Percentiles rank a stretch among this genome's conserved stretches.
Conservation (phyloP, 2,329 filamentous ascomycete species). For the Venturia asperata region DNA sequence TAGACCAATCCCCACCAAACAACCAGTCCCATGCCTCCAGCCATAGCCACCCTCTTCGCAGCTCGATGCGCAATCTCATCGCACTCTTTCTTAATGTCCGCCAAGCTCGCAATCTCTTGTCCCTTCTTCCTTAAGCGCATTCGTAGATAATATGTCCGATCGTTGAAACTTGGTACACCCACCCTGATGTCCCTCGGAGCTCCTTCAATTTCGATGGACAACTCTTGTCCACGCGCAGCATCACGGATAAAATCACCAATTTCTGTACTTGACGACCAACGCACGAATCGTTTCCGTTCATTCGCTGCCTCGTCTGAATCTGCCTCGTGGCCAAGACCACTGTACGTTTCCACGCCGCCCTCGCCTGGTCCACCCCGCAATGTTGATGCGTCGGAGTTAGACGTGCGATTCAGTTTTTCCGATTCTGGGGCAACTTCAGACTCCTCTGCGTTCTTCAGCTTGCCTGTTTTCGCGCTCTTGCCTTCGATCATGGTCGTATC, state of each 20-base stretch:
- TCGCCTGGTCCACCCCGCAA: conserved; percentile 45
- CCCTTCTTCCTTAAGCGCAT: conserved; percentile 67
- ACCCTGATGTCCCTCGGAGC: conserved; percentile 61
- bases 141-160: conserved; percentile 83
- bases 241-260: conserved; percentile 92
- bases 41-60: conserved; percentile 71
- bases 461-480: conserved; percentile 26
- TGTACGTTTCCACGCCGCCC: conserved; percentile 62
- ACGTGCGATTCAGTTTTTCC: conserved; percentile 33
- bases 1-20: conserved; percentile 82
- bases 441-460: conserved; percentile 33
- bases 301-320: conserved; percentile 28
- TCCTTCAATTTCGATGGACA: conserved; percentile 76
- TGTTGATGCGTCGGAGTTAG: conserved; percentile 9
- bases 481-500: conserved; percentile 26
- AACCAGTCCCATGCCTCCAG: conserved; percentile 65
- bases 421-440: conserved; percentile 42
- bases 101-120: conserved; percentile 58
- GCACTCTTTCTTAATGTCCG: conserved; percentile 72
- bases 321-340: conserved; percentile 59
- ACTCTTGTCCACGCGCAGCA: conserved; percentile 75
- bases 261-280: conserved; percentile 83
- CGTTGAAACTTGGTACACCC: conserved; percentile 77
- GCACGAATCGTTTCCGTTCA: conserved; percentile 59
- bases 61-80: conserved; percentile 68